Evolutionary conservation across 495 filamentous ascomycete species (phyloP), one percentile per base, ranked within the genome.

Genomic region (Neurospora sp.): DNA sequence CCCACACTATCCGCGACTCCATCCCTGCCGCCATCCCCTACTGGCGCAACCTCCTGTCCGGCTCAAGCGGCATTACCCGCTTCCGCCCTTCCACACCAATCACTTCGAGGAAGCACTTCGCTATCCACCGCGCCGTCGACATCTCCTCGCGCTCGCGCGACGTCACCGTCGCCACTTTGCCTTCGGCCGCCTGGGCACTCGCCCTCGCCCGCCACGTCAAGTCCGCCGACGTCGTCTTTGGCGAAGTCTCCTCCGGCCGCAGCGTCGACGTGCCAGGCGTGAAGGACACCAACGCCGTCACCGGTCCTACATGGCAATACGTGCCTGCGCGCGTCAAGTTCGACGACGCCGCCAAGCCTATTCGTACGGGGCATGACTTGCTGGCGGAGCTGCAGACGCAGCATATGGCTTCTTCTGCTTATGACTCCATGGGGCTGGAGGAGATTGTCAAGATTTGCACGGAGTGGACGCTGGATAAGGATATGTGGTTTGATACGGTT

Each of bases 161-260:
- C 69, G 84, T 88, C 37, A 92, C 90, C 0, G 83, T 86, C 0
- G 88, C 87, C 7, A 88, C 83, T 13, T 75, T 91, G 0, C 87
- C 88, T 5, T 89, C 87, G 0, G 89, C 89, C 0, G 88, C 89
- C 1, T 92, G 90, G 90, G 88, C 90, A 0, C 66, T 91, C 0
- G 78, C 86, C 2, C 83, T 92, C 5, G 85, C 89, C 15, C 86
- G 85, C 10, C 84, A 83, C 9, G 82, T 88, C 6, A 0, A 82
- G 76, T 2, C 39, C 73, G 0, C 13, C 0, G 90, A 92, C 72
- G 83, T 92, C 5, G 82, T 86, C 3, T 92, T 92, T 73, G 90
- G 90, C 45, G 80, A 85, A 69, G 88, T 91, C 5, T 87, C 86
- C 3, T 86, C 85, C 4, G 90, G 91, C 4, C 86, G 91, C 24